Conservation (phyloP, 2,329 filamentous ascomycete species). For the Colletotrichum tropicicola region DNA sequence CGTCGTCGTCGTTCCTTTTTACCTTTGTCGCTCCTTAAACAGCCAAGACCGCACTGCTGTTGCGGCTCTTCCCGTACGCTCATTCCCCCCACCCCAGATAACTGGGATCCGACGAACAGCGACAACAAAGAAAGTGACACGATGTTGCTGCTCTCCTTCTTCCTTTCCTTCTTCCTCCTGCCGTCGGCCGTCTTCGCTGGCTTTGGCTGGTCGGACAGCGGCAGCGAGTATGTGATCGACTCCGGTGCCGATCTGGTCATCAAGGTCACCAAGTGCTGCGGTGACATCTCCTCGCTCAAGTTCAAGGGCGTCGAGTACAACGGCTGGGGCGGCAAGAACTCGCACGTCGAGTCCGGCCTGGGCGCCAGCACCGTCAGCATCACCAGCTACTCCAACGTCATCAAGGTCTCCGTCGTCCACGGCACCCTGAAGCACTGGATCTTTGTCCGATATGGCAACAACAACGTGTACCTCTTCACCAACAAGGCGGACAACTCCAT, state of each 20-base stretch:
- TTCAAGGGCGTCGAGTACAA: conserved; percentile 44
- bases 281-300: conserved; percentile 44
- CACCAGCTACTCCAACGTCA: conserved; percentile 39
- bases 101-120: background rate
- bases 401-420: conserved; percentile 44
- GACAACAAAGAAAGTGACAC: background rate
- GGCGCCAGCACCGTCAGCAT: conserved; percentile 42
- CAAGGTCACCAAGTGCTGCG: conserved; percentile 44
- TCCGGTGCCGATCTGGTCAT: conserved; percentile 42
- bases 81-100: background rate
- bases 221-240: conserved; percentile 48
- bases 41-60: conserved; percentile 8
- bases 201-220: conserved; percentile 49
- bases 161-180: conserved; percentile 38
- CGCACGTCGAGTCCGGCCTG: conserved; percentile 42
- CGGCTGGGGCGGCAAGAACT: conserved; percentile 40
- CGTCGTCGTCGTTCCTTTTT: background rate
- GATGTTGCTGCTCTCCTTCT: conserved; percentile 38
- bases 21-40: background rate
- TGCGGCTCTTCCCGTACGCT: background rate
- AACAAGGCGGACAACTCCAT: conserved; percentile 49
- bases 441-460: conserved; percentile 43
- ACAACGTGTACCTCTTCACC: conserved; percentile 51
- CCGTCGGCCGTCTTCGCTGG: conserved; percentile 42
- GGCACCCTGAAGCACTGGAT: conserved; percentile 46